Evolutionary conservation across 2,329 filamentous ascomycete species (phyloP), one percentile per base, ranked within the genome.

Genomic region (Atkinsonella hypoxylon): DNA sequence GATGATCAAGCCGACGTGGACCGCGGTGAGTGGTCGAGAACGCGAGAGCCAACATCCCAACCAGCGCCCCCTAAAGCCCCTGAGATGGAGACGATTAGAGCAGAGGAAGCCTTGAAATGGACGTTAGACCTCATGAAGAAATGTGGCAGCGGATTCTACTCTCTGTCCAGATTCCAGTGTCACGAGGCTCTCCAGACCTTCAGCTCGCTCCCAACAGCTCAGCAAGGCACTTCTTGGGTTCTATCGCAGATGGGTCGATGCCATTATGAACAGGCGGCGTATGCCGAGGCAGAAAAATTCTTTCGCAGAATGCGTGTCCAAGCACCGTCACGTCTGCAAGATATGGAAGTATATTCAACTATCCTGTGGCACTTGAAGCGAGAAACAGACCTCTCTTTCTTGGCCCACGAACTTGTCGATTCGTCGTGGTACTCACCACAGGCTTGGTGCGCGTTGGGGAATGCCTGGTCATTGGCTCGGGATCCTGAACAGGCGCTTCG

Each of bases 341-440:
- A 96, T 62, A 96, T 97, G 90, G 93, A 98, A 64, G 83, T 97
- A 36, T 98, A 95, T 68, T 97, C 91, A 13, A 98, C 93, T 0
- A 85, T 95, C n/a, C 76, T 98, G n/a, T 98, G 94, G 93, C 90
- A 96, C 66, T 72, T 96, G 55, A 95, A 95, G 67, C 84, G 87
- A 55, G 91, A 96, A 62, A 87, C 89, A 0, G 88, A 96, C 54
- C 75, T 98, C 20, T 90, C 91, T 0, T 95, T 93, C 67, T 75
- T 98, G 30, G 89, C 91, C 0, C 91, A 97, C 61, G 88, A 94
- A 60, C 75, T 97, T 40, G 79, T 95, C 48, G 91, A 96, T 56
- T 75, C 86, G 15, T 87, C 89, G 53, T 93, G 90, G 70, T 76
- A 93, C 56, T 91, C 90, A 0, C 91, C 93, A 1, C 86, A 98